Evolutionary conservation across 2,329 filamentous ascomycete genomes (phyloP).

Genomic region (Botrytis fragariae): DNA sequence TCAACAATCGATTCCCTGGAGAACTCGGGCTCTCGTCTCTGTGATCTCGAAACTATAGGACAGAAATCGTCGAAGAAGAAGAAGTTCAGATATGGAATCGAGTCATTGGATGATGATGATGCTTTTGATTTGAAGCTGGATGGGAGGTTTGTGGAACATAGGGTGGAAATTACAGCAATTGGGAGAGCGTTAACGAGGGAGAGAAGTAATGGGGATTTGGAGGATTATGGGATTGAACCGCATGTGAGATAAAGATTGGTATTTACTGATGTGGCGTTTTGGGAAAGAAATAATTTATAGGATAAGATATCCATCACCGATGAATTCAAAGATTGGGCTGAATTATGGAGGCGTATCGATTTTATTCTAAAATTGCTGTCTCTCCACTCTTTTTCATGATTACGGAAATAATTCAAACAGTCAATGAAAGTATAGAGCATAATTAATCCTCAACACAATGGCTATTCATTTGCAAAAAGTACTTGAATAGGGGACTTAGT

Average conservation of each 20-base stretch:
- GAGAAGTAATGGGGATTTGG: too few relatives aligned
- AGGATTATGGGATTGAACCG: not conserved
- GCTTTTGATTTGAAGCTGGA: not conserved
- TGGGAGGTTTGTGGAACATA: not conserved
- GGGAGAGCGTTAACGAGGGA: not conserved
- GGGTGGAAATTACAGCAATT: not conserved
- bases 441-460: not conserved
- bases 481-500: not conserved
- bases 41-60: constrained; percentile 12
- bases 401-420: not conserved
- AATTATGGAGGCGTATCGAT: not conserved
- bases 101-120: not conserved
- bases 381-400: not conserved
- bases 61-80: constrained; percentile 13
- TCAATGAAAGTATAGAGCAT: not conserved
- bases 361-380: not conserved
- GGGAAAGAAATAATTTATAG: not conserved
- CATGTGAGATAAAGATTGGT: not conserved
- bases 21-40: not conserved
- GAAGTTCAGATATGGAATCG: not conserved
- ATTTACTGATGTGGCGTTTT: not conserved
- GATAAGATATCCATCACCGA: not conserved
- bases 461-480: not conserved
- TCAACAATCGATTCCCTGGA: not conserved
- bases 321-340: too few relatives aligned